phyloP scores from a whole-genome alignment of 2,329 filamentous ascomycete genomes.

The Trichothecium sympodiale region DNA sequence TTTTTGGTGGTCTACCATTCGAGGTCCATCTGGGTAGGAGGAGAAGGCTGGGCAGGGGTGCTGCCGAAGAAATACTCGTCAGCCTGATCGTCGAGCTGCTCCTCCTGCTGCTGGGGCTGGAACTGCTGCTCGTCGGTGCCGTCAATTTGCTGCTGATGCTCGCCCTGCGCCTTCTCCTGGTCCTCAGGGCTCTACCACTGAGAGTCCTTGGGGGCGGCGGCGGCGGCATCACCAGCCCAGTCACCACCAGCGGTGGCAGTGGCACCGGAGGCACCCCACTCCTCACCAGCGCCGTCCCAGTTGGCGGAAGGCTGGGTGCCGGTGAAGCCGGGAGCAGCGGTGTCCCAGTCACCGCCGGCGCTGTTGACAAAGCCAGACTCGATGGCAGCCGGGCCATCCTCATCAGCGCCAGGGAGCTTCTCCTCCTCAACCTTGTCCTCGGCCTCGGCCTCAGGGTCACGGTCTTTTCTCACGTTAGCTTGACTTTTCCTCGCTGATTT shows the following conservation, averaged over 20 bases:
- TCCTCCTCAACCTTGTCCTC: slow-evolving; percentile 95
- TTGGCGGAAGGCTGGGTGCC: slow-evolving; percentile 42
- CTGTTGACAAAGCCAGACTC: slow-evolving; percentile 60
- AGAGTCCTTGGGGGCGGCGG: slow-evolving; percentile 45
- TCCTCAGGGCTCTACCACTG: slow-evolving; percentile 34
- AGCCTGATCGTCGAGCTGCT: too few species aligned
- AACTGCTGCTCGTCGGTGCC: too few species aligned
- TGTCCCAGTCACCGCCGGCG: slow-evolving; percentile 73
- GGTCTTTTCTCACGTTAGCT: slow-evolving; percentile 44
- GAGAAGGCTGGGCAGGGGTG: not conserved
- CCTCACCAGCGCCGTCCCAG: slow-evolving; percentile 45
- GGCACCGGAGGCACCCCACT: slow-evolving; percentile 55
- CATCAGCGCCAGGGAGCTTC: slow-evolving; percentile 77
- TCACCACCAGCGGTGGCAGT: slow-evolving; percentile 43
- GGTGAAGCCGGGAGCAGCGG: slow-evolving; percentile 59
- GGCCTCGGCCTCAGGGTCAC: slow-evolving; percentile 98
- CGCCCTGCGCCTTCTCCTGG: slow-evolving; percentile 2
- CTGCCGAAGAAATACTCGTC: too few species aligned
- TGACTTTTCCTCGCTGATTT: not conserved
- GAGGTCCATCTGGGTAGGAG: not conserved
- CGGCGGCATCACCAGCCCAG: slow-evolving; percentile 54
- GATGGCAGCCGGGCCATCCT: slow-evolving; percentile 68
- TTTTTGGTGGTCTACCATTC: not conserved
- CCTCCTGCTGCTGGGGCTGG: too few species aligned
- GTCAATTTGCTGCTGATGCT: too few species aligned